Base-by-base conservation (phyloP, 192 early-diverging fungal species). In the Coemansia nantahalensis region DNA sequence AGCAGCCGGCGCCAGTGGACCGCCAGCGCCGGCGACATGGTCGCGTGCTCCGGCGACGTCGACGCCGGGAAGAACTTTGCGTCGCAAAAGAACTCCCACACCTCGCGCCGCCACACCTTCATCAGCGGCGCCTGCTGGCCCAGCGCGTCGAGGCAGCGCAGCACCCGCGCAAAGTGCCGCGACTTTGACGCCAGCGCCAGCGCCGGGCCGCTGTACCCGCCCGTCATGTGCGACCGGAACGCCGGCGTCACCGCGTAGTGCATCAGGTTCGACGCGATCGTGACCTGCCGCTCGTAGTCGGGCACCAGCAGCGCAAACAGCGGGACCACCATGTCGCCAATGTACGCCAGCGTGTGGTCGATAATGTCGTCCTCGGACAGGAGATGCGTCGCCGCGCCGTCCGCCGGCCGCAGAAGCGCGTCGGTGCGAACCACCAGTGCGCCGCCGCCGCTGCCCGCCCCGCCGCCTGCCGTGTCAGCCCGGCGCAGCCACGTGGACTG, bases 161-260 rank as follows among this genome's bases (percentile, higher is more conserved):
- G 35, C 14, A 77, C 51, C 14, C 46, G 48, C 15, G 62, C 34
- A 59, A 77, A 77, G 23, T 68, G 65, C 45, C 54, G 53, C 15
- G 73, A 64, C 41, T 51, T 31, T 2, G 73, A 64, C 0, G 62
- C 58, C 28, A 48, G 13, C 2, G 66, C 51, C 10, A 61, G 60
- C 0, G 65, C 52, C 18, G 73, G 61, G 1, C 61, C 73, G 44
- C 66, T 68, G 42, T 57, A 68, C 2, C 73, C 73, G 26, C 73
- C 73, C 0, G 73, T 68, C 58, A 77, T 69, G 8, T 79, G 77
- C 18, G 79, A 80, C 51, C 85, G 86, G 8, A 94, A 54, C 12
- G 70, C 63, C 19, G 90, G 89, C 0, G 67, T 80, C 21, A 92
- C 78, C 21, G 89, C 79, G 71, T 92, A 91, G 54, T 94, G 90